Evolutionary conservation across 495 filamentous ascomycete genomes (phyloP), one percentile per base, ranked within the genome.

Genomic region (Rostrohypoxylon terebratum): DNA sequence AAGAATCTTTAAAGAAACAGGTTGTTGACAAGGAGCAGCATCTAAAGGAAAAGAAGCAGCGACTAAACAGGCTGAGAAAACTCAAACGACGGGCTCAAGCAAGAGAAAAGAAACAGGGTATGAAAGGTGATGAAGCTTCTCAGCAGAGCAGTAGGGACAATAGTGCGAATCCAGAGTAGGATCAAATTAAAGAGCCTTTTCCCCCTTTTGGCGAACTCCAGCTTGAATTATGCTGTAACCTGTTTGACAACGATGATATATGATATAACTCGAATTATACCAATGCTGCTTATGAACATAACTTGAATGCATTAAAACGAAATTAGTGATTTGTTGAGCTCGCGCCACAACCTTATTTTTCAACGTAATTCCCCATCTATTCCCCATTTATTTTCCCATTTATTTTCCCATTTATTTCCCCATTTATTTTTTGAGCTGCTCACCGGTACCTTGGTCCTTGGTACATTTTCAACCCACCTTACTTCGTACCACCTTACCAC

Each of bases 1-100:
- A 79, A 51, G 76, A 77, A 60, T 70, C 74, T 63, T 63, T 72
- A 48, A 77, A 77, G 69, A 70, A 63, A 71, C 72, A 68, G 13
- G 48, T 69, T 28, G 66, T 75, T 7, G 77, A 79, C 50, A 86
- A 84, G 75, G 84, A 86, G 72, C 80, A 85, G 68, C 79, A 82
- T 45, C 50, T 86, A 23, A 81, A 80, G 69, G 85, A 85, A 63
- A 87, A 87, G 81, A 85, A 85, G 79, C 84, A 84, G 76, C 71
- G 84, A 51, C 68, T 85, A 54, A 87, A 87, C 66, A 73, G 83
- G 64, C 80, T 83, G 76, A 86, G 81, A 77, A 86, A 87, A 74
- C 66, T 86, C 14, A 86, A 84, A 78, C 79, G 83, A 68, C 79
- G 81, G 72, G 74, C 81, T 75, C 86, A 86, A 75, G 81, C 81